Base-by-base conservation (phyloP, 495 filamentous ascomycete genomes). In the Cryomyces minteri region DNA sequence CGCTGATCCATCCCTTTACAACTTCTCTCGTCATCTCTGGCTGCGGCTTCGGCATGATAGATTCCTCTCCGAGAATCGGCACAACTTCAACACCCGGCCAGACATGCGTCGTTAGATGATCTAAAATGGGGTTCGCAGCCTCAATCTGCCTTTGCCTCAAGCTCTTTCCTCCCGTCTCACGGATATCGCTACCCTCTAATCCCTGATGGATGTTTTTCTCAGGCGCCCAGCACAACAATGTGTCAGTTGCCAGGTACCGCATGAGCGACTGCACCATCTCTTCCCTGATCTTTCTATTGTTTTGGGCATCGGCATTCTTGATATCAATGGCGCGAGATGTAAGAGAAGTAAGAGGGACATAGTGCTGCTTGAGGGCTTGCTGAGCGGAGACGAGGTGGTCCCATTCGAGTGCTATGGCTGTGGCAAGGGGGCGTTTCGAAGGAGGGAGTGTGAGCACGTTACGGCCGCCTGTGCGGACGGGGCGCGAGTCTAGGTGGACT, bases 221-320 rank as follows among this genome's bases (percentile, higher is more conserved):
- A 4, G 81, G 81, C 18, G 83, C 84, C 79, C 82, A 88, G 67
- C 90, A 98, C 7, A 98, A 73, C n/a, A 95, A 64, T 0, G 84
- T 88, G 60, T 98, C 90, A 0, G 90, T 98, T 46, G 87, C 76
- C 5, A 98, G 67, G 59, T 96, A 95, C 6, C 81, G 73, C 69
- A 96, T 72, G 32, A 86, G 61, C 41, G 74, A 81, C 8, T 56
- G 64, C 14, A 79, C 60, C 10, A 94, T 79, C 32, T 70, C 66
- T 0, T 69, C 53, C 37, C 87, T 67, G 31, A 65, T 63, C 5
- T 59, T 60, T 0, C 51, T 49, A 14, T 56, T 41, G 0, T 65
- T 69, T 30, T 58, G 39, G n/a, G 72, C 73, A 54, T 82, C 77
- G 49, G 85, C 77, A 28, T 67, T 68, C 28, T 63, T 67, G 43